Evolutionary conservation across 306 rosid genomes (phyloP), one percentile per base, ranked within the genome.

Genomic region (Vigna unguiculata): DNA sequence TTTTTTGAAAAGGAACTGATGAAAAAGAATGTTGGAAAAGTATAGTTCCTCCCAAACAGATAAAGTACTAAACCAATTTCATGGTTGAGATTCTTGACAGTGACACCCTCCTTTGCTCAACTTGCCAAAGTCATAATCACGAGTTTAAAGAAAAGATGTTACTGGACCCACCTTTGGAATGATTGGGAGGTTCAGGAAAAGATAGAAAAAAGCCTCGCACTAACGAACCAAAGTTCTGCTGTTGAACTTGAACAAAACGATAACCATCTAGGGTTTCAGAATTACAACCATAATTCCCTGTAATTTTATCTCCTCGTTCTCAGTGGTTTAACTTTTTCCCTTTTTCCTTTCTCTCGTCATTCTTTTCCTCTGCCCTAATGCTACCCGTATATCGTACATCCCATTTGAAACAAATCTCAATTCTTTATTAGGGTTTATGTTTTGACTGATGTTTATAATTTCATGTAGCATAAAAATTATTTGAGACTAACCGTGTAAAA

Each of bases 71-170:
- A 73, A 46, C 70, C 81, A 71, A 76, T 54, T 74, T 71, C 84
- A 72, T 81, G 87, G 88, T 74, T 80, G 78, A 74, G 84, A 69
- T 73, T 84, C 49, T 67, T 78, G 86, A 87, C 15, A 66, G 53
- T 48, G 88, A 85, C 75, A 63, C 71, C 75, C 76, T 79, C 77
- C 72, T 67, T 78, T 62, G 51, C 78, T 46, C 85, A 68, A 83
- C 89, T 85, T 83, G 89, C 77, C 75, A 16, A 63, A 25, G 81
- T 81, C 86, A 48, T 72, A 63, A 60, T 88, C 88, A 81, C 77
- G 41, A 16, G 69, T 72, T 49, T 61, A 77, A 86, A 78, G 60
- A 78, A 78, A 80, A 74, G 76, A 65, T 57, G 75, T 78, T 15
- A 17, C 21, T 49, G 85, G 85, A 81, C 86, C 90, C 84, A 82